Percentiles rank a stretch among this genome's conserved stretches.
phyloP scores from a whole-genome alignment of 345 rosid genomes.

The Microcos paniculata region DNA sequence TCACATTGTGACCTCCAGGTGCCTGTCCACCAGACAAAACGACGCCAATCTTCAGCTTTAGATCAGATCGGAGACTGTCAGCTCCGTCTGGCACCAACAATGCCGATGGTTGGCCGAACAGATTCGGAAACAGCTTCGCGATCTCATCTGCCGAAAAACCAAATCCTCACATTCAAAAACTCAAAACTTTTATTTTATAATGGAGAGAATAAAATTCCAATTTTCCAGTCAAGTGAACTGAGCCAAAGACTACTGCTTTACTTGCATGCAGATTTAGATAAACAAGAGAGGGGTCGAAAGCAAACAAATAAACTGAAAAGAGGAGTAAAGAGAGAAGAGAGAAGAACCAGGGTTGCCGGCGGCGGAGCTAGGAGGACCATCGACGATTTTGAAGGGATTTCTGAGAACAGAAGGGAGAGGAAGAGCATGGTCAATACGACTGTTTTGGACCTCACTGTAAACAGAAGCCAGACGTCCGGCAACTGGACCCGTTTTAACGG shows the following conservation, averaged over 20 bases:
- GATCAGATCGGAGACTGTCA: constrained; percentile 31
- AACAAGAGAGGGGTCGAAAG: neutral
- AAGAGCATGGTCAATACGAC: constrained; percentile 74
- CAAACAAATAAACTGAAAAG: constrained; percentile 9
- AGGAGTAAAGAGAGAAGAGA: neutral
- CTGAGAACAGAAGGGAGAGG: constrained; percentile 81
- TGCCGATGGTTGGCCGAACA: constrained; percentile 88
- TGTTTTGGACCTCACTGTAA: constrained; percentile 81
- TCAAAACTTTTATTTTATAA: neutral
- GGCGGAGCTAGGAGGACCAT: constrained; percentile 87
- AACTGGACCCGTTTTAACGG: constrained; percentile 34
- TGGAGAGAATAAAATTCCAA: neutral
- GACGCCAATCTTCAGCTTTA: constrained; percentile 83
- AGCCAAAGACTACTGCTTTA: neutral
- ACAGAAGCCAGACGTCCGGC: constrained; percentile 64
- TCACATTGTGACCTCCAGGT: constrained; percentile 99
- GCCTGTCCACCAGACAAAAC: constrained; percentile 99
- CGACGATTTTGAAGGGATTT: constrained; percentile 66
- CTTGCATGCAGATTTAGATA: neutral
- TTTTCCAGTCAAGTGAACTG: neutral
- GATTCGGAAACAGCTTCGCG: constrained; percentile 79
- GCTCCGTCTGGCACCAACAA: constrained; percentile 48
- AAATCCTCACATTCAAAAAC: neutral
- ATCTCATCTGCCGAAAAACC: constrained; percentile 60
- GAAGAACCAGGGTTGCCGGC: constrained; percentile 85